Conservation (phyloP, 306 rosid genomes). For the Rosa chinensis region DNA sequence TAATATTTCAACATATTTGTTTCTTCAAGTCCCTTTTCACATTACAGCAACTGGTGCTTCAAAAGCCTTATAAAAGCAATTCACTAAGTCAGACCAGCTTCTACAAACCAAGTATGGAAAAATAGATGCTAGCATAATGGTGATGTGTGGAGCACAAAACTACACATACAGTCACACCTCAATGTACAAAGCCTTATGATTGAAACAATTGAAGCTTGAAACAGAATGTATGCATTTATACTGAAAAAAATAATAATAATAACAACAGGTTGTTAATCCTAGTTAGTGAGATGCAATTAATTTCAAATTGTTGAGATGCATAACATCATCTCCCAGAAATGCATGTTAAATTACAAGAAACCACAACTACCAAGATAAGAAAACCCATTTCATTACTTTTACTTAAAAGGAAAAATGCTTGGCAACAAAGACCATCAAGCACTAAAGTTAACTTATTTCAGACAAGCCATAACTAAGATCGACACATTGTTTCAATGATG, state of each 20-base stretch:
- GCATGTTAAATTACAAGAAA: neutral
- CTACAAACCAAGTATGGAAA: neutral
- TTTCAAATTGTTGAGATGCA: neutral
- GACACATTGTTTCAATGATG: neutral
- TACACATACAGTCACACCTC: neutral
- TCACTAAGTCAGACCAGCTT: neutral
- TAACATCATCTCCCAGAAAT: neutral
- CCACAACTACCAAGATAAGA: neutral
- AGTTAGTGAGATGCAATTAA: neutral
- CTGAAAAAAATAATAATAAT: neutral
- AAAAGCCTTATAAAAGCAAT: neutral
- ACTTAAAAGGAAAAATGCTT: neutral
- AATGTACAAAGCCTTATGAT: neutral
- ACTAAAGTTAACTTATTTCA: no score
- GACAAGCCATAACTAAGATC: neutral
- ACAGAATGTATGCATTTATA: neutral
- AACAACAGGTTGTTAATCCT: neutral
- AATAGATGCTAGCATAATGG: neutral
- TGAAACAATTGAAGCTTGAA: neutral
- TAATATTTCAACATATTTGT: neutral
- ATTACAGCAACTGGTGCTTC: neutral
- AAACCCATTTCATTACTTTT: neutral
- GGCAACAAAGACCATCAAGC: neutral
- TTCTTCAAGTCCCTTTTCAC: neutral
- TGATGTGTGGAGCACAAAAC: neutral